Conservation (phyloP, 202 grass and related monocot species). For the Carex sylvatica region DNA sequence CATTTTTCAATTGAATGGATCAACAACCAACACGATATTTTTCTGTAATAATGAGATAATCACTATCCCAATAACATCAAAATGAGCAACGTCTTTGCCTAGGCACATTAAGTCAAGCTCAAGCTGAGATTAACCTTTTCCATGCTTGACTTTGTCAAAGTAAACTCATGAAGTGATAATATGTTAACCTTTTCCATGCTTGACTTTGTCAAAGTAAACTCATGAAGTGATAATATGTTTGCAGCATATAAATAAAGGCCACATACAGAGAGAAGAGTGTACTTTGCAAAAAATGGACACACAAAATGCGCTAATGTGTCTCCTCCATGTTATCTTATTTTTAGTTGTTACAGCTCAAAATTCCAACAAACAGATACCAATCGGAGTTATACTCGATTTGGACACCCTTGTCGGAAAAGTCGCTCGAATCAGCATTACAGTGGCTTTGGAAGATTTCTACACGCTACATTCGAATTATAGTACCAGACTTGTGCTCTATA, state of each 20-base stretch:
- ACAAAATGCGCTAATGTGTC: not conserved
- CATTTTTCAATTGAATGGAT: too few relatives aligned
- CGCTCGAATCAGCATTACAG: not conserved
- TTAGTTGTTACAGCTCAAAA: not conserved
- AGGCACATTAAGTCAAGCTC: too few relatives aligned
- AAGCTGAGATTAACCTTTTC: too few relatives aligned
- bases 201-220: not conserved
- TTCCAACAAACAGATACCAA: not conserved
- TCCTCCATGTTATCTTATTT: not conserved
- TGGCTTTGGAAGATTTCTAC: constrained; percentile 34
- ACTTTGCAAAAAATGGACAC: not conserved
- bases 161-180: not conserved
- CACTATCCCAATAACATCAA: too few relatives aligned
- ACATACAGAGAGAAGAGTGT: not conserved
- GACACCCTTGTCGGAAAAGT: not conserved
- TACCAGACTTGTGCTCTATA: not conserved
- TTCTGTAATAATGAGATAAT: not conserved
- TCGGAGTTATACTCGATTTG: constrained; percentile 34
- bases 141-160: too few relatives aligned
- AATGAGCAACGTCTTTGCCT: too few relatives aligned
- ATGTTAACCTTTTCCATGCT: too few relatives aligned
- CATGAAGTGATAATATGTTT: not conserved
- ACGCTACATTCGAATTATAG: not conserved
- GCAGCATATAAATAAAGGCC: not conserved
- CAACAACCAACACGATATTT: not conserved